These are phyloP conservation scores for Pseudogymnoascus sp. DNA, from an alignment of 2,329 filamentous ascomycete genomes.

Conservation along the genomic window DNA sequence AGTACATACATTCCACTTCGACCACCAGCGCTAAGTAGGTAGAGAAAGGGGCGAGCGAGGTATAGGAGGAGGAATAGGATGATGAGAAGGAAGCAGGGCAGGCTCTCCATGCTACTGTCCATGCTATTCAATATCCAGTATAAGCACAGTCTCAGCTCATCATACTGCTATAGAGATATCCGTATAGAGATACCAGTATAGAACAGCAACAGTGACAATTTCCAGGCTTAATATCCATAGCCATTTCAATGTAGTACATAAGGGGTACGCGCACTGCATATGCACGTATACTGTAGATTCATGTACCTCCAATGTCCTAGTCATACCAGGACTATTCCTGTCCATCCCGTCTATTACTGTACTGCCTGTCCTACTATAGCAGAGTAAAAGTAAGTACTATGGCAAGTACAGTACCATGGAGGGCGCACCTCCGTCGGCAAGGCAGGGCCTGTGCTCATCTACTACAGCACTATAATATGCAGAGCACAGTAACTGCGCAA, in stretches of 20 bases:
- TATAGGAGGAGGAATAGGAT: not conserved
- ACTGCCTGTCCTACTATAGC: too few relatives aligned
- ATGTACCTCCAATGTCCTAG: not conserved
- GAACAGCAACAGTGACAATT: too few relatives aligned
- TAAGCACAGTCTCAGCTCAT: not conserved
- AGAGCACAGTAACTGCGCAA: not conserved
- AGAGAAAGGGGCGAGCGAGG: not conserved
- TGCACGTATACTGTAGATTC: not conserved
- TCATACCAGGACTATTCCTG: not conserved
- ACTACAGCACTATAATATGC: not conserved
- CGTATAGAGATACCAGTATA: too few relatives aligned
- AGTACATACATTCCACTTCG: not conserved
- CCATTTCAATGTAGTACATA: not conserved
- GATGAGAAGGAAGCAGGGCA: not conserved
- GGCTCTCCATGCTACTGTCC: too few relatives aligned
- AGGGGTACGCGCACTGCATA: not conserved
- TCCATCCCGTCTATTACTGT: not conserved
- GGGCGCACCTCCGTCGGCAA: not conserved
- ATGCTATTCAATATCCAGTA: too few relatives aligned
- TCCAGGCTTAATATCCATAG: too few relatives aligned
- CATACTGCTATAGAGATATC: not conserved
- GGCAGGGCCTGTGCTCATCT: not conserved
- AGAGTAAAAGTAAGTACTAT: too few relatives aligned
- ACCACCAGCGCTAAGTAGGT: not conserved
- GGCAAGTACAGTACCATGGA: not conserved